These are phyloP conservation scores for Sistotremastrum suecicum DNA, from an alignment of 768 basidiomycete species.

Conservation along the genomic window DNA sequence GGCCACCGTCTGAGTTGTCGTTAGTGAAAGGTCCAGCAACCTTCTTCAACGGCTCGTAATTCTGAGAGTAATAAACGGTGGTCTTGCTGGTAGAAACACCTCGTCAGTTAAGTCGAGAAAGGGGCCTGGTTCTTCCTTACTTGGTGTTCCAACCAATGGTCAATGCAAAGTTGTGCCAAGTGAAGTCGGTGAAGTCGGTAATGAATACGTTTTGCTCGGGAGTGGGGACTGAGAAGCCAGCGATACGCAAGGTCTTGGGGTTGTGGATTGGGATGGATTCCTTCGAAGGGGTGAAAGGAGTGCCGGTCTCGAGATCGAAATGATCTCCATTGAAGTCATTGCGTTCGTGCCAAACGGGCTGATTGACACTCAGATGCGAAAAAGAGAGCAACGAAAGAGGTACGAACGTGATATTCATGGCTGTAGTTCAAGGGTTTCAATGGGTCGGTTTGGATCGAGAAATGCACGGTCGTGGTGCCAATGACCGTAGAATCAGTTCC, in stretches of 20 bases:
- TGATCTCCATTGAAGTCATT: not conserved
- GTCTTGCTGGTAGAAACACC: conserved; percentile 19
- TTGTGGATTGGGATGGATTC: conserved; percentile 21
- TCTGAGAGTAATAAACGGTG: conserved; percentile 35
- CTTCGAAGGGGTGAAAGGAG: conserved; percentile 41
- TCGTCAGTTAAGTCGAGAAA: not conserved
- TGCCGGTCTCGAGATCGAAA: conserved; percentile 20
- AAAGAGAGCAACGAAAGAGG: not conserved
- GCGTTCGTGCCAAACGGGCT: conserved; percentile 6
- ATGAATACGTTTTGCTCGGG: conserved; percentile 18
- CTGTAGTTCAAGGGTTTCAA: conserved; percentile 31
- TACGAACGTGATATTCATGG: conserved; percentile 38
- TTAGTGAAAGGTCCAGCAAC: conserved; percentile 29
- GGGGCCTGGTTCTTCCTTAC: not conserved
- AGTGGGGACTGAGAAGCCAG: conserved; percentile 21
- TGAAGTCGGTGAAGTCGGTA: conserved; percentile 25
- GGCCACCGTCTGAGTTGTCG: conserved; percentile 25
- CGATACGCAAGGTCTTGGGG: conserved; percentile 5
- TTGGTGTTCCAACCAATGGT: conserved; percentile 38
- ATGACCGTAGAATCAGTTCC: conserved; percentile 22
- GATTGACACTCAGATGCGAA: not conserved
- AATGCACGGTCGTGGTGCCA: conserved; percentile 34
- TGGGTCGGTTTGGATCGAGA: conserved; percentile 30
- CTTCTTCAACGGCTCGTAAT: conserved; percentile 21
- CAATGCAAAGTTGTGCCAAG: conserved; percentile 50